A percentile compares a stretch with the other conserved stretches of the same genome.
Evolutionary conservation across 1,284 basidiomycete species (phyloP).

Genomic region (Cutaneotrichosporon sp.): DNA sequence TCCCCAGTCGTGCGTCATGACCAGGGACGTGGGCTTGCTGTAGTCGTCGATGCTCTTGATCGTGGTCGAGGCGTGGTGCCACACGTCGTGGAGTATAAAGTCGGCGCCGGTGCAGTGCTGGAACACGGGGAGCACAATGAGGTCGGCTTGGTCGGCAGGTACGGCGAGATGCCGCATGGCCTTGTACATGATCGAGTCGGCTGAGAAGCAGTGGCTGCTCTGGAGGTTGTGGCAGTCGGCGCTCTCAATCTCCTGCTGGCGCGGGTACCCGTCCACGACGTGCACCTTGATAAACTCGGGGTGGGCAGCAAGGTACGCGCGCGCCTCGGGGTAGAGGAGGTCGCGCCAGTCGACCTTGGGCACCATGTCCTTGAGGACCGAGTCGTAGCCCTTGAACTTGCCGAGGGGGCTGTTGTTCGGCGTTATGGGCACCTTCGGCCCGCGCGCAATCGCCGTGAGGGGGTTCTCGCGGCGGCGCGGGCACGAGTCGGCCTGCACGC

Average conservation of each 20-base stretch:
- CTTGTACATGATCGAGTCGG: constrained; percentile 50
- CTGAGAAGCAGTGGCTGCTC: constrained; percentile 50
- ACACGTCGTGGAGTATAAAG: constrained; percentile 52
- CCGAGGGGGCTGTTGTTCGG: constrained; percentile 29
- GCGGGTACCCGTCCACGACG: constrained; percentile 43
- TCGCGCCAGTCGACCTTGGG: constrained; percentile 42
- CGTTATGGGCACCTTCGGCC: constrained; percentile 1
- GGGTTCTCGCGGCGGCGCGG: constrained; percentile 40
- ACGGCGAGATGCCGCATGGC: constrained; percentile 48
- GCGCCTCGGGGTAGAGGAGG: constrained; percentile 46
- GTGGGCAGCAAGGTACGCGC: constrained; percentile 36
- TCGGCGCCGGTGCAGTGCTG: constrained; percentile 47
- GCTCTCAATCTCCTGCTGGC: constrained; percentile 41
- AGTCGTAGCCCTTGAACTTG: constrained; percentile 28
- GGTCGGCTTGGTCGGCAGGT: constrained; percentile 53
- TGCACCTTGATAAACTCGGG: constrained; percentile 50
- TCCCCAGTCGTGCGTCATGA: constrained; percentile 57
- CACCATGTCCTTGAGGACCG: constrained; percentile 35
- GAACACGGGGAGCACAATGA: constrained; percentile 55
- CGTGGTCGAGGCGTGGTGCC: constrained; percentile 40
- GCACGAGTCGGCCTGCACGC: constrained; percentile 50
- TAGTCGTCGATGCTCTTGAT: constrained; percentile 45
- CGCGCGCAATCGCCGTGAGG: constrained; percentile 30
- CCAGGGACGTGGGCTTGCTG: constrained; percentile 44
- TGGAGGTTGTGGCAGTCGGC: constrained; percentile 47